A percentile compares a stretch with the other conserved stretches of the same genome.
phyloP scores from a whole-genome alignment of 1,139 yeast species.

The Meyerozyma sp. region DNA sequence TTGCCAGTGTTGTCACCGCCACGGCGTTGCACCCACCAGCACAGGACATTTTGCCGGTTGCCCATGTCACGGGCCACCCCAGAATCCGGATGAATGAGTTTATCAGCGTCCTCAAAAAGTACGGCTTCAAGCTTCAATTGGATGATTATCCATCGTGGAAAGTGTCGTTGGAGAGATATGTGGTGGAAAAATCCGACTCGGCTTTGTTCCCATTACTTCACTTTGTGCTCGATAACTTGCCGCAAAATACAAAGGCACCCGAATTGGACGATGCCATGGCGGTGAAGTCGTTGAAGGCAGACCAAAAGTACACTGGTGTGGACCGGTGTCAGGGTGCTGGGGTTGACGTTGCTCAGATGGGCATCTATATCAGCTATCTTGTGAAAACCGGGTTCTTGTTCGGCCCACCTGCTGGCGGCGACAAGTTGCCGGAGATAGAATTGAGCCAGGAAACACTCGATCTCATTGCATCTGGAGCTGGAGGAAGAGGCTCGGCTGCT shows the following conservation, averaged over 20 bases:
- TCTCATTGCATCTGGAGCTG: conserved; percentile 74
- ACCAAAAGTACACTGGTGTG: conserved; percentile 56
- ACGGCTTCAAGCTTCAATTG: conserved; percentile 65
- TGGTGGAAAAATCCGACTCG: conserved; percentile 62
- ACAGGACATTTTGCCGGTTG: conserved; percentile 53
- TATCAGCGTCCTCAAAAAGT: conserved; percentile 56
- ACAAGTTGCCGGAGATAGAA: conserved; percentile 52
- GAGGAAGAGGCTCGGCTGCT: conserved; percentile 75
- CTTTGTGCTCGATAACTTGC: conserved; percentile 88
- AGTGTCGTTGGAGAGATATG: conserved; percentile 65
- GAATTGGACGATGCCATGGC: conserved; percentile 89
- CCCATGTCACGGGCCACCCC: conserved; percentile 97
- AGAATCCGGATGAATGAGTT: conserved; percentile 75
- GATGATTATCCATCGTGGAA: conserved; percentile 80
- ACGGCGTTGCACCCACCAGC: conserved; percentile 74
- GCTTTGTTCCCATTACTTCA: conserved; percentile 92
- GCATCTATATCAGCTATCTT: conserved; percentile 75
- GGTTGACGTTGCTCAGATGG: conserved; percentile 59
- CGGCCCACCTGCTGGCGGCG: conserved; percentile 43
- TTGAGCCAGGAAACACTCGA: conserved; percentile 57
- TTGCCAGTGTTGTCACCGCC: conserved; percentile 85
- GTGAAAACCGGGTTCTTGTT: conserved; percentile 75
- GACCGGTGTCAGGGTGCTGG: conserved; percentile 72
- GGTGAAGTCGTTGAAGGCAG: conserved; percentile 52
- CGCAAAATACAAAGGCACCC: conserved; percentile 89